phyloP scores from a whole-genome alignment of 1,284 basidiomycete species.

The Coniferiporia weirii region DNA sequence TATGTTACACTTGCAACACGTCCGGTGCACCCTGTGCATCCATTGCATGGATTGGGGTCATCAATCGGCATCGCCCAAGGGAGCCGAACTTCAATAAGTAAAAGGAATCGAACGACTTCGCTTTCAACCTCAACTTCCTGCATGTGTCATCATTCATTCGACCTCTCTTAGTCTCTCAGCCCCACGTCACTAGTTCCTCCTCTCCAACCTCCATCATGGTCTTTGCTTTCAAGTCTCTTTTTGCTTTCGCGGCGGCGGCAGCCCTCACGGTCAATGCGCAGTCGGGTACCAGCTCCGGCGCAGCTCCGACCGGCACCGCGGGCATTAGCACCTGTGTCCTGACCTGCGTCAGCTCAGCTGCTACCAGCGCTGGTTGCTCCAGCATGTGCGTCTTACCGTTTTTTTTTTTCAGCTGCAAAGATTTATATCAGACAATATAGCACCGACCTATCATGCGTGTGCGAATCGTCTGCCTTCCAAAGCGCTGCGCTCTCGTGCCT shows the following conservation, averaged over 20 bases:
- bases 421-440: not conserved
- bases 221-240: not conserved
- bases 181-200: no score
- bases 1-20: no score
- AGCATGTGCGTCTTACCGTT: no score
- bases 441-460: slow-evolving; percentile 24
- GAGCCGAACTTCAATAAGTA: no score
- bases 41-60: no score
- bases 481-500: slow-evolving; percentile 25
- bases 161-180: no score
- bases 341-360: not conserved
- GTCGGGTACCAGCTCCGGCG: not conserved
- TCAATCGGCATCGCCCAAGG: no score
- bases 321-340: not conserved
- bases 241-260: not conserved
- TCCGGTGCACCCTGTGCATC: no score
- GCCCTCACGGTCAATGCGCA: not conserved
- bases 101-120: no score
- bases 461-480: slow-evolving; percentile 27
- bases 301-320: not conserved
- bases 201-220: not conserved
- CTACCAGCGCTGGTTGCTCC: not conserved
- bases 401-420: no score
- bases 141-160: no score
- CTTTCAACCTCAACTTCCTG: no score